Evolutionary conservation across 768 basidiomycete species (phyloP), one percentile per base, ranked within the genome.

Genomic region (Boletus sp.): DNA sequence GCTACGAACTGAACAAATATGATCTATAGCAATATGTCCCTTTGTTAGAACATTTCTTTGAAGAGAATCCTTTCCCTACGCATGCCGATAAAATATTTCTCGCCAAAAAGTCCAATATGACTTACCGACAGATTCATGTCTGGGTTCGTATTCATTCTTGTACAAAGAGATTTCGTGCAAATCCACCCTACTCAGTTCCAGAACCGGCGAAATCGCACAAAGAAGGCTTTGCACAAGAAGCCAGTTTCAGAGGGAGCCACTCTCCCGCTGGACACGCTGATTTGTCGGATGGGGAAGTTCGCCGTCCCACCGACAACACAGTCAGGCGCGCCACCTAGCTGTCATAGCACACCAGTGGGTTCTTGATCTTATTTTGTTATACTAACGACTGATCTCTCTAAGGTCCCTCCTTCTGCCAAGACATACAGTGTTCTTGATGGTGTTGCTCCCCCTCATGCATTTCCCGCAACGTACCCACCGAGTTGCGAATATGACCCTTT

Each of bases 261-360:
- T 28, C 32, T 24, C 9, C 42, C 51, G 3, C 51, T 47, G 12
- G 42, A 52, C 40, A 46, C 11, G 18, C 32, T 52, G 15, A 24
- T 24, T 28, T 18, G 50, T 76, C 54, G 56, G 15, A 75, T 75
- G 72, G 52, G 63, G 2, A 60, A 51, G 18, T 71, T 63, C 14
- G 53, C 66, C 17, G 52, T 73, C 15, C 69, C 47, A 14, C 68
- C 1, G 59, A 55, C 17, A 40, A 37, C 17, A 36, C 69, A 40
- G 35, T n/a, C 33, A 61, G 61, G 5, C 35, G 50, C 12, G 1
- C 52, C 20, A 3, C 28, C 48, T 15, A 20, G 24, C 1, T 58
- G 62, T 15, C 36, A 40, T 36, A 47, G 0, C 58, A 66, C 7
- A 54, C 46, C 4, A 59, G 61, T 54, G 29, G 7, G 47, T 33